Base-by-base conservation (phyloP, 176 grass and related monocot species). In the Thalia dealbata region DNA sequence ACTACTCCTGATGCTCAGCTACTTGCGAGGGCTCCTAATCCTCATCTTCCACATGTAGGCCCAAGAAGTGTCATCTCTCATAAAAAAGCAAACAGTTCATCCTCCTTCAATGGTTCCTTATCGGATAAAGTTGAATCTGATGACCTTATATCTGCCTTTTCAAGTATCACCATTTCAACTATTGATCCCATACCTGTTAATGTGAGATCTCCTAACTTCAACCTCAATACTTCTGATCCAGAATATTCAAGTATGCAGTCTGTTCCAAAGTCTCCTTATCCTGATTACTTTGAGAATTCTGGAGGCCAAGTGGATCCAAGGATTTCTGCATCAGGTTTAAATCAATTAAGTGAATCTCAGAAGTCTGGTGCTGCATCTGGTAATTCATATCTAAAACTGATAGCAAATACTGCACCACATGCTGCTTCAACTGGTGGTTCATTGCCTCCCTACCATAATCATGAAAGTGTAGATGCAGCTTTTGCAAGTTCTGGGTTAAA, bases 131-230 rank as follows among this genome's bases (percentile, higher is more conserved):
- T 45, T 28, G 73, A 75, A 50, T 62, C 73, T 63, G 38, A 75
- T 50, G 58, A 75, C 46, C 55, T 75, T 62, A 75, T 75, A 48
- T 38, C 73, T 64, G 54, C 73, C 41, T 48, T 75, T 24, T 75
- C 73, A 45, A 32, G 22, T 23, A 48, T 75, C 11, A 62, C 14
- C 58, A 38, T 75, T n/a, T 75, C 73, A 75, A 19, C 9, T 8
- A 18, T 22, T 63, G 14, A 14, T 75, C 9, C 54, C 11, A 45
- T 24, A 74, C 12, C 30, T 24, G 35, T 61, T 30, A 35, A 46
- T 62, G 44, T 63, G 19, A 21, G 12, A 62, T n/a, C 46, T 0
- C 19, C 14, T 21, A 45, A 22, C 13, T 41, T 45, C 13, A 46
- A 46, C 13, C 58, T 45, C 13, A 46, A 46, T 46, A 75, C 0